Percentiles rank a stretch among this genome's conserved stretches.
Evolutionary conservation across 805 yeast species (phyloP).

Genomic region (Kodamaea laetipori): DNA sequence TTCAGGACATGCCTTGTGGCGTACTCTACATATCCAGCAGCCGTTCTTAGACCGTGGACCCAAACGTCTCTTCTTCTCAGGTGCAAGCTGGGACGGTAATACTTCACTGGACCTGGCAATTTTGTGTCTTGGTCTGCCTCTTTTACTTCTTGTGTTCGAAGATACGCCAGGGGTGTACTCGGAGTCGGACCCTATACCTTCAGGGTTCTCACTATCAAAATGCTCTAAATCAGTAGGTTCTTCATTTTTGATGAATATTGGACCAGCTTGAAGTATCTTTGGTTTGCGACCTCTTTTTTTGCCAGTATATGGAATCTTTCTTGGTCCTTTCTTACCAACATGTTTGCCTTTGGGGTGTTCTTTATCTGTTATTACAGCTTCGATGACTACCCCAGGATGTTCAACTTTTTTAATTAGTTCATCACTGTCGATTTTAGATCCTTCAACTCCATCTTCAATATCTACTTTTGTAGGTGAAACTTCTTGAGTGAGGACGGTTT

Average conservation of each 20-base stretch:
- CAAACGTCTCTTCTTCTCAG: constrained; percentile 19
- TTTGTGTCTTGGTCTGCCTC: not conserved
- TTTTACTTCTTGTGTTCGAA: not conserved
- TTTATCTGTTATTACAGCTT: no score
- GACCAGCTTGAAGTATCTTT: not conserved
- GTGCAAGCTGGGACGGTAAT: not conserved
- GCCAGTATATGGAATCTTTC: constrained; percentile 6
- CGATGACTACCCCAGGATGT: no score
- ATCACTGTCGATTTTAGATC: no score
- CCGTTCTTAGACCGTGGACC: constrained; percentile 54
- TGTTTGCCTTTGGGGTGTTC: no score
- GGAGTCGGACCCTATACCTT: not conserved
- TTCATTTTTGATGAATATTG: no score
- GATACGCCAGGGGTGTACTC: not conserved
- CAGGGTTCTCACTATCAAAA: no score
- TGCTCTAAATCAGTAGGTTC: no score
- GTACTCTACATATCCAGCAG: constrained; percentile 77
- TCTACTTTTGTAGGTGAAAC: no score
- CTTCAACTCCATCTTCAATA: no score
- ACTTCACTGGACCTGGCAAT: not conserved
- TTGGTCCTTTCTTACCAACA: not conserved
- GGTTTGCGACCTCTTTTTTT: constrained; percentile 12
- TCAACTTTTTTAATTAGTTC: no score
- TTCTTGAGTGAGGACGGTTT: no score
- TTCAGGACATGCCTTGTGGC: constrained; percentile 74